Conservation (phyloP, 106 monocot genomes). For the Dioscorea zingiberensis region DNA sequence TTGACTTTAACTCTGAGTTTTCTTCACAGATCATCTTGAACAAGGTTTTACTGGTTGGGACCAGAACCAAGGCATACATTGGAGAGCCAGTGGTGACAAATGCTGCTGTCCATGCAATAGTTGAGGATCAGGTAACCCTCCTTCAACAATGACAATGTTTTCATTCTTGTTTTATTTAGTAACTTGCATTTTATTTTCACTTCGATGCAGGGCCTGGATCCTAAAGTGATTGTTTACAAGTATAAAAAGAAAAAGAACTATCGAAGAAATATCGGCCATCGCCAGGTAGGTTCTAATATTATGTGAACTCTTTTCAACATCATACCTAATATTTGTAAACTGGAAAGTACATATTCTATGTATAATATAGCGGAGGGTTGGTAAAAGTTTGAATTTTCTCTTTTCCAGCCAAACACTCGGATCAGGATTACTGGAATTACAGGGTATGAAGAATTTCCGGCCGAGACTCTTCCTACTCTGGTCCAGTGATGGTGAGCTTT, state of each 20-base stretch:
- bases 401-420: constrained; percentile 82
- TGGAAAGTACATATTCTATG: background rate
- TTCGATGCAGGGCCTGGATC: constrained; percentile 56
- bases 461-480: constrained; percentile 48
- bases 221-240: constrained; percentile 88
- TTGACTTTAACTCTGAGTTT: background rate
- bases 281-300: no score
- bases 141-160: background rate
- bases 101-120: constrained; percentile 93
- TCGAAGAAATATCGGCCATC: constrained; percentile 78
- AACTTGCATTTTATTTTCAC: background rate
- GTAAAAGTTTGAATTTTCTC: background rate
- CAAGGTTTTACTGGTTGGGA: constrained; percentile 89
- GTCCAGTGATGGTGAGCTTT: background rate
- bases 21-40: constrained; percentile 68
- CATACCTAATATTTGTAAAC: no score
- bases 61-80: constrained; percentile 69
- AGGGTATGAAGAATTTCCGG: constrained; percentile 83
- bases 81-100: constrained; percentile 86
- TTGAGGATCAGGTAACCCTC: constrained; percentile 79
- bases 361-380: background rate
- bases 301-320: no score
- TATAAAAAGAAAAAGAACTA: constrained; percentile 94
- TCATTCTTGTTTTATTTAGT: background rate
- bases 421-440: constrained; percentile 81